Evolutionary conservation across 2,329 filamentous ascomycete species (phyloP).

Genomic region (Keithomyces neogunnii): DNA sequence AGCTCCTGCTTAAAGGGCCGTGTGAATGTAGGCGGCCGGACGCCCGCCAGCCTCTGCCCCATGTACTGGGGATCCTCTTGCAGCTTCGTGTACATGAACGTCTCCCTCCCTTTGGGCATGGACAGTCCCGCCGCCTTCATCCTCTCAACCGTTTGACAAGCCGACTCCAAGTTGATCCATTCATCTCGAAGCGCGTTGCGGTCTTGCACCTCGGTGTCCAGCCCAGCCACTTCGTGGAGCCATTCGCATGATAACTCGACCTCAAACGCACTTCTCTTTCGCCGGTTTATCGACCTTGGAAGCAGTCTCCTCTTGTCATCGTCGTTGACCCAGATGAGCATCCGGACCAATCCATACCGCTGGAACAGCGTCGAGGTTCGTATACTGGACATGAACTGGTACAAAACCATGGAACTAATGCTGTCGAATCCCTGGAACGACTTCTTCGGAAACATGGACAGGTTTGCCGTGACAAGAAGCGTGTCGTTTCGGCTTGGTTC

Average conservation of each 20-base stretch:
- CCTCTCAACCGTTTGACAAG: conserved; percentile 26
- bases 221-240: conserved; percentile 48
- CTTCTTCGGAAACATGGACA: conserved; percentile 46
- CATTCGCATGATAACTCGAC: conserved; percentile 53
- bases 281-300: conserved; percentile 47
- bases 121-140: conserved; percentile 36
- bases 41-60: conserved; percentile 21
- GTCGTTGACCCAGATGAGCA: conserved; percentile 64
- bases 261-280: conserved; percentile 50
- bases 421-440: conserved; percentile 45
- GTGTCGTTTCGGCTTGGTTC: conserved; percentile 55
- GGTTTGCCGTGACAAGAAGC: conserved; percentile 64
- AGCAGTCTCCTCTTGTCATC: conserved; percentile 51
- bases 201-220: conserved; percentile 21
- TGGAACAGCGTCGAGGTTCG: conserved; percentile 56
- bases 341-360: conserved; percentile 67
- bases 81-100: conserved; percentile 16
- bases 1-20: conserved; percentile 36
- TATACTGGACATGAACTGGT: conserved; percentile 54
- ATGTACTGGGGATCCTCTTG: conserved; percentile 14
- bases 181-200: conserved; percentile 33
- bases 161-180: conserved; percentile 39
- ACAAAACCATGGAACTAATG: conserved; percentile 47
- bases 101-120: conserved; percentile 38
- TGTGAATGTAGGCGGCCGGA: conserved; percentile 18